Percentiles rank a stretch among this genome's conserved stretches.
Conservation (phyloP, 768 basidiomycete species). For the Peribolospora baueri region DNA sequence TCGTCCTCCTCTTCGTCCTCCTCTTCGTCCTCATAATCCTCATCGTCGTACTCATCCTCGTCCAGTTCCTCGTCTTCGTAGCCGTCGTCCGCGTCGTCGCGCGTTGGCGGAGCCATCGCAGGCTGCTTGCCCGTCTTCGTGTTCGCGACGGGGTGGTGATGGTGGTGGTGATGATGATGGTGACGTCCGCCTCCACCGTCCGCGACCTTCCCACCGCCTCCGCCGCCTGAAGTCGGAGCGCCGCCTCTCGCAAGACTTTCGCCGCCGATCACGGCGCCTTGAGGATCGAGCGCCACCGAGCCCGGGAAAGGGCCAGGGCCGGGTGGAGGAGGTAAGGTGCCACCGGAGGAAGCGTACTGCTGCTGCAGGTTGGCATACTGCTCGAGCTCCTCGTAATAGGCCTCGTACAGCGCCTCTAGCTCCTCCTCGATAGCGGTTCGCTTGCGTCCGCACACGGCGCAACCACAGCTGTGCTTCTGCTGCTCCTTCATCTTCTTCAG, state of each 20-base stretch:
- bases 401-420: constrained; percentile 98
- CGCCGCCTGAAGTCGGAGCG: constrained; percentile 7
- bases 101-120: constrained; percentile 13
- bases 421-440: constrained; percentile 99
- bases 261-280: constrained; percentile 1
- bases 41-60: constrained; percentile 22
- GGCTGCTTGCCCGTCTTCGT: constrained; percentile 17
- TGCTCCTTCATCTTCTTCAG: constrained; percentile 99
- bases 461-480: constrained; percentile 84
- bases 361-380: constrained; percentile 96
- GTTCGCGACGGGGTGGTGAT: constrained; percentile 10
- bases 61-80: constrained; percentile 35
- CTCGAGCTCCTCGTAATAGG: constrained; percentile 99
- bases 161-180: constrained; percentile 10
- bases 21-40: constrained; percentile 34
- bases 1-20: constrained; percentile 34
- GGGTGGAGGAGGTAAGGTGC: constrained; percentile 68
- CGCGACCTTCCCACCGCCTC: constrained; percentile 25
- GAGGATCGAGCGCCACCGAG: constrained; percentile 76
- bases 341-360: constrained; percentile 65
- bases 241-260: too few relatives aligned
- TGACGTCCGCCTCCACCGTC: constrained; percentile 19
- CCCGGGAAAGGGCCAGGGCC: constrained; percentile 97
- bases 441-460: constrained; percentile 91
- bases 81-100: constrained; percentile 22